These are phyloP conservation scores for Trichoderma sp. DNA, from an alignment of 2,329 filamentous ascomycete species.

Conservation along the genomic window DNA sequence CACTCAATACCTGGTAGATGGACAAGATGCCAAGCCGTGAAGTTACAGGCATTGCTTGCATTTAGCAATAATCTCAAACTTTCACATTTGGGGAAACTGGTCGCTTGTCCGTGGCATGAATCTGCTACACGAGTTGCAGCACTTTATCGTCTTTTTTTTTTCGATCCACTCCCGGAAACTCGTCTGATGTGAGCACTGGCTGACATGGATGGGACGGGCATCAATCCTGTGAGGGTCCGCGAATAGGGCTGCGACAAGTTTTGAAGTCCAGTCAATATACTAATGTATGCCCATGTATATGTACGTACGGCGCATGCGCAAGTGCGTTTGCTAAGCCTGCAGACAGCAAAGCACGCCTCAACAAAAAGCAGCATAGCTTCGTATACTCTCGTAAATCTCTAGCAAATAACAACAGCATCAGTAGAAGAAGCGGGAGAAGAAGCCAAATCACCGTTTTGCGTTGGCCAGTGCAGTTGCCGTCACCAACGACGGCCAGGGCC, in stretches of 20 bases:
- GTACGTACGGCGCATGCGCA: not conserved
- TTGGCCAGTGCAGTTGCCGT: not conserved
- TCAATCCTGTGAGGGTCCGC: conserved; percentile 8
- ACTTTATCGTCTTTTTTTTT: not conserved
- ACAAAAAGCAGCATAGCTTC: not conserved
- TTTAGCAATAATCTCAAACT: not conserved
- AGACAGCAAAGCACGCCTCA: not conserved
- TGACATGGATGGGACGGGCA: conserved; percentile 19
- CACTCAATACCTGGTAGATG: not conserved
- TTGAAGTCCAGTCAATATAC: not conserved
- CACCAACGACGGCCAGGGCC: not conserved
- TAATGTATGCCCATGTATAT: not conserved
- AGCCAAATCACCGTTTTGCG: not conserved
- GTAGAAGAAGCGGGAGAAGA: not conserved
- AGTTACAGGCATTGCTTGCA: not conserved
- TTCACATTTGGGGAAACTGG: not conserved
- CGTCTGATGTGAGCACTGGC: conserved; percentile 19
- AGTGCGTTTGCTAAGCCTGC: not conserved
- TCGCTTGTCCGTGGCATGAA: not conserved
- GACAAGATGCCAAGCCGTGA: not conserved
- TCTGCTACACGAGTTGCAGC: not conserved
- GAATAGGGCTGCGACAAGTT: conserved; percentile 27
- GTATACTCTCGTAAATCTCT: not conserved
- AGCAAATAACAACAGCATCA: not conserved
- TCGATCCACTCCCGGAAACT: not conserved